Percentiles rank a stretch among this genome's conserved stretches.
Evolutionary conservation across 2,329 filamentous ascomycete genomes (phyloP).

Genomic region (Xylaria sp.): DNA sequence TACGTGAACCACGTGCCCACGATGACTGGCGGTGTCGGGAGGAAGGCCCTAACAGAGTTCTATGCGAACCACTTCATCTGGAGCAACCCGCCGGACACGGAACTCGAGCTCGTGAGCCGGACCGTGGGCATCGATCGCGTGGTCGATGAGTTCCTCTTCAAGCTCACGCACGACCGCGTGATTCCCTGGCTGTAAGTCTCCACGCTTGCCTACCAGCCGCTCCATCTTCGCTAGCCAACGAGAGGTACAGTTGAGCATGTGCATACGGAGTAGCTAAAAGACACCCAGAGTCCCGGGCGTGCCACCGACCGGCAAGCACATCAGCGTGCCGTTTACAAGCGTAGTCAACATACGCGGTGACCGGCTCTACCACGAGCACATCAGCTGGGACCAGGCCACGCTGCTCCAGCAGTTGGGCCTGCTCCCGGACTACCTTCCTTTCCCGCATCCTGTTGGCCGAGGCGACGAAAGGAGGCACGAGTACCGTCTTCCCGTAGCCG

Average conservation of each 20-base stretch:
- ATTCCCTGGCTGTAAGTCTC: conserved; percentile 69
- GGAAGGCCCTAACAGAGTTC: conserved; percentile 64
- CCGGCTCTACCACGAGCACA: conserved; percentile 70
- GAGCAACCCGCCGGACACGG: conserved; percentile 68
- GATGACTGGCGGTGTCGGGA: conserved; percentile 70
- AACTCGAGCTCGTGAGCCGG: conserved; percentile 69
- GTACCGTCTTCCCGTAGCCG: conserved; percentile 63
- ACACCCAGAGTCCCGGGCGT: conserved; percentile 56
- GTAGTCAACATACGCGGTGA: conserved; percentile 71
- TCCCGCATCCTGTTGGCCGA: conserved; percentile 55
- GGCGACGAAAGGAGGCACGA: conserved; percentile 47
- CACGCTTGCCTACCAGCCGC: background rate
- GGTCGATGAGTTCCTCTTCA: conserved; percentile 70
- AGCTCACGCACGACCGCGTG: conserved; percentile 63
- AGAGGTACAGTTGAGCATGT: too few relatives aligned
- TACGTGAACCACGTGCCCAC: conserved; percentile 81
- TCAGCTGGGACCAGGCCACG: conserved; percentile 70
- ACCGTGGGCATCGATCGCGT: conserved; percentile 73
- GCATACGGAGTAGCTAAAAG: too few relatives aligned
- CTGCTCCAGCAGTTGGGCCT: conserved; percentile 64
- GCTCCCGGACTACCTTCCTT: conserved; percentile 66
- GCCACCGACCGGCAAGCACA: conserved; percentile 55
- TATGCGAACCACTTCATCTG: conserved; percentile 77
- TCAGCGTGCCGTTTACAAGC: conserved; percentile 65
- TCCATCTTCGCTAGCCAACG: background rate